phyloP scores from a whole-genome alignment of 306 rosid genomes.

The Prunus mume region DNA sequence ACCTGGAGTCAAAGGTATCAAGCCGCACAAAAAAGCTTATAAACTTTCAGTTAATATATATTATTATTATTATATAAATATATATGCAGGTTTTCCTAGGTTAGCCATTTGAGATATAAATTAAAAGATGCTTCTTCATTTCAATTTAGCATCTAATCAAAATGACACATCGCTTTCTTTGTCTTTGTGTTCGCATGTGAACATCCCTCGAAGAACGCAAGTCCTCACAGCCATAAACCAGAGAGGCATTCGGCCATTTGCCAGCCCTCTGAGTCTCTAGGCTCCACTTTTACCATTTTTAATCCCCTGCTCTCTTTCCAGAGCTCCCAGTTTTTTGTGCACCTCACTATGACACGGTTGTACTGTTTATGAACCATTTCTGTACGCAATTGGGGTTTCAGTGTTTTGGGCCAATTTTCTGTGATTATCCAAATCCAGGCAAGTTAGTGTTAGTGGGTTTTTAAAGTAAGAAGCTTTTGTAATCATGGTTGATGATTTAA shows the following conservation, averaged over 20 bases:
- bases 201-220: constrained; percentile 48
- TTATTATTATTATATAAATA: neutral
- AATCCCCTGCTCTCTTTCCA: constrained; percentile 13
- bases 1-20: neutral
- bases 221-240: constrained; percentile 47
- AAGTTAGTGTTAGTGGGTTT: constrained; percentile 27
- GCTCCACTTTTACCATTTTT: neutral
- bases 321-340: constrained; percentile 30
- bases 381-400: neutral
- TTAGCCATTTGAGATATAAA: neutral
- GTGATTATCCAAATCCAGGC: constrained; percentile 16
- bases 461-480: constrained; percentile 42
- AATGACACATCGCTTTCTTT: constrained; percentile 42
- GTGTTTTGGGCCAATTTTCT: neutral
- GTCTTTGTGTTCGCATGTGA: constrained; percentile 76
- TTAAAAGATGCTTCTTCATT: neutral
- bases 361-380: neutral
- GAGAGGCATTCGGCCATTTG: constrained; percentile 34
- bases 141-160: neutral
- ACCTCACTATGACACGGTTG: too few species aligned
- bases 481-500: constrained; percentile 44
- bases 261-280: constrained; percentile 14
- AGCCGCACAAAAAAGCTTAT: neutral
- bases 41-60: neutral
- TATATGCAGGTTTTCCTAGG: neutral